These are phyloP conservation scores for Phaffia tasmanica DNA, from an alignment of 768 basidiomycete species.

Conservation along the genomic window DNA sequence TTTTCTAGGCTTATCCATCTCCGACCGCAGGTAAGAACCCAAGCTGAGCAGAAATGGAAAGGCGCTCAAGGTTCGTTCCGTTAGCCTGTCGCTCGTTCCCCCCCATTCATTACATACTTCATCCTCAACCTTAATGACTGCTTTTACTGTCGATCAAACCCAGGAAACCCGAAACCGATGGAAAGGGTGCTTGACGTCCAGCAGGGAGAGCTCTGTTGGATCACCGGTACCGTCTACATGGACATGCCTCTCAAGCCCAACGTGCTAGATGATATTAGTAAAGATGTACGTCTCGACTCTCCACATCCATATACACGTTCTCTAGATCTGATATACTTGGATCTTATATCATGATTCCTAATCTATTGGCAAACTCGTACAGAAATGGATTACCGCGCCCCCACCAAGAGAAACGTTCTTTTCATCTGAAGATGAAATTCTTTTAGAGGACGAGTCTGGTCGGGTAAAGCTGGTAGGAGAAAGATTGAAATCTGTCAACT, in stretches of 20 bases:
- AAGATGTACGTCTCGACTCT: constrained; percentile 58
- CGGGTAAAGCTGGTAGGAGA: constrained; percentile 78
- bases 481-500: constrained; percentile 45
- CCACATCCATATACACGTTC: neutral
- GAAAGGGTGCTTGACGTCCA: constrained; percentile 74
- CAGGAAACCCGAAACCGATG: constrained; percentile 61
- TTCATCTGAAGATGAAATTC: constrained; percentile 64
- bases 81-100: neutral
- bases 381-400: constrained; percentile 84
- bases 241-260: constrained; percentile 99
- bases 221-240: constrained; percentile 93
- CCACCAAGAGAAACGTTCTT: constrained; percentile 62
- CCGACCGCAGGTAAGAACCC: constrained; percentile 43
- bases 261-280: constrained; percentile 85
- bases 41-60: constrained; percentile 48
- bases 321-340: too few species aligned
- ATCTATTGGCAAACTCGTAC: constrained; percentile 24
- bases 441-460: constrained; percentile 94
- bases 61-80: constrained; percentile 37
- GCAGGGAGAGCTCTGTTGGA: constrained; percentile 73
- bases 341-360: constrained; percentile 3
- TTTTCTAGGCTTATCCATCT: constrained; percentile 51
- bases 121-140: constrained; percentile 2
- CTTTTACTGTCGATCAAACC: constrained; percentile 16
- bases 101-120: neutral